Evolutionary conservation across 176 grass and related monocot species (phyloP).

Genomic region (Oryza glumipatula): DNA sequence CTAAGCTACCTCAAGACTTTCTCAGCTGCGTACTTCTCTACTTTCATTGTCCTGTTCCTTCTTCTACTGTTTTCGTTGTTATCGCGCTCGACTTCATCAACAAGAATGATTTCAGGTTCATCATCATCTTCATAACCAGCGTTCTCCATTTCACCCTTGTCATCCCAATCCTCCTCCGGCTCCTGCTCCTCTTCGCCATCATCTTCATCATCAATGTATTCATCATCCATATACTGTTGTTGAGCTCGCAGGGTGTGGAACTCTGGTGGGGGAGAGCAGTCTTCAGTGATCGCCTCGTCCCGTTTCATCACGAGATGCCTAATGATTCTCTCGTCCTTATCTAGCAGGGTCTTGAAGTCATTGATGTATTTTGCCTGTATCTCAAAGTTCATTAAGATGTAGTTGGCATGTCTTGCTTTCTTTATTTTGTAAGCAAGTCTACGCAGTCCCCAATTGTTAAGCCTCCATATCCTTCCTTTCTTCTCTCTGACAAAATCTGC

Average conservation of each 20-base stretch:
- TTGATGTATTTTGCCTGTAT: conserved; percentile 82
- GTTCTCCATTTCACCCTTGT: conserved; percentile 26
- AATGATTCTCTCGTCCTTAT: conserved; percentile 91
- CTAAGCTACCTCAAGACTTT: conserved; percentile 54
- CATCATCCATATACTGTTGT: conserved; percentile 61
- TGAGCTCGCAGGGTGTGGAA: conserved; percentile 60
- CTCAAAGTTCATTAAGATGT: conserved; percentile 96
- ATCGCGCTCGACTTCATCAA: conserved; percentile 51
- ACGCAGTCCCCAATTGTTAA: conserved; percentile 90
- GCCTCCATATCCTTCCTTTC: conserved; percentile 98
- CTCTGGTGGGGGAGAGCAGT: conserved; percentile 70
- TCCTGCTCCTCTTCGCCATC: conserved; percentile 7
- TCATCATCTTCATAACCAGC: conserved; percentile 43
- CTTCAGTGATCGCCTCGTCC: conserved; percentile 77
- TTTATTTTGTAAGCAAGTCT: conserved; percentile 89
- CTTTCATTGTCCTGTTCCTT: conserved; percentile 43
- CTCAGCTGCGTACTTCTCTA: conserved; percentile 47
- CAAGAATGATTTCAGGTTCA: conserved; percentile 72
- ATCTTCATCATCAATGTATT: conserved; percentile 48
- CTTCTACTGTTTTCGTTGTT: conserved; percentile 36
- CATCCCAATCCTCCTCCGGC: conserved; percentile 23
- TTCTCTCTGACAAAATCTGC: conserved; percentile 86
- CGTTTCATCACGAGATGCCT: conserved; percentile 84
- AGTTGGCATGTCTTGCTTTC: conserved; percentile 83
- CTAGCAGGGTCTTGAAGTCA: conserved; percentile 85